A percentile compares a stretch with the other conserved stretches of the same genome.
These are phyloP conservation scores for Dalechampia spathulata DNA, from an alignment of 441 rosid genomes.

Conservation along the genomic window DNA sequence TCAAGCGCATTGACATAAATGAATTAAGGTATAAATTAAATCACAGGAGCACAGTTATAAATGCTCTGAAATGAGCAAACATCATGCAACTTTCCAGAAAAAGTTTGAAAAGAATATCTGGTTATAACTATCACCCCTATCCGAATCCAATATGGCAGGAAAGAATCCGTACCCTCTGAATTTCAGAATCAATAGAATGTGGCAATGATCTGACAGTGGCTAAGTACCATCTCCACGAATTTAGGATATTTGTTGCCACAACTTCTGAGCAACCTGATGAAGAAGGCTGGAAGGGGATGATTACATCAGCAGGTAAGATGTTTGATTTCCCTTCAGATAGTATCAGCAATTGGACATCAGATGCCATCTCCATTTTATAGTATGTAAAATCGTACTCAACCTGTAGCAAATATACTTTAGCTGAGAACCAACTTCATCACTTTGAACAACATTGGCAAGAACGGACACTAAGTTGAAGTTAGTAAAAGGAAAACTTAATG, in stretches of 20 bases:
- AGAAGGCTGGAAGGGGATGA: slow-evolving; percentile 66
- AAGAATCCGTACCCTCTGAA: slow-evolving; percentile 53
- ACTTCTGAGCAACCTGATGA: slow-evolving; percentile 27
- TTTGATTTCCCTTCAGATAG: slow-evolving; percentile 83
- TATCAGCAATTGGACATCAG: slow-evolving; percentile 74
- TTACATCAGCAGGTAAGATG: slow-evolving; percentile 68
- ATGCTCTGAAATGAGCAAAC: background rate
- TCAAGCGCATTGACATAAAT: background rate
- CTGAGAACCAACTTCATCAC: background rate
- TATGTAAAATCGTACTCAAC: slow-evolving; percentile 81
- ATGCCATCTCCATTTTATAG: slow-evolving; percentile 79
- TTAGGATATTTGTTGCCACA: slow-evolving; percentile 33
- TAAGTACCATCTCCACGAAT: slow-evolving; percentile 87
- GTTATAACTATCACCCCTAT: too few relatives aligned
- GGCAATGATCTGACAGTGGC: slow-evolving; percentile 61
- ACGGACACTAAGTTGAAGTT: background rate
- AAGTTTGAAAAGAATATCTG: too few relatives aligned
- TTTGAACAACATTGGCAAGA: background rate
- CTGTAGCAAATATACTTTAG: slow-evolving; percentile 35
- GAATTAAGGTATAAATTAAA: background rate
- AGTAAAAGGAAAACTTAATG: background rate
- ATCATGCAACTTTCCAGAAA: background rate
- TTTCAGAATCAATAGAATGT: slow-evolving; percentile 58
- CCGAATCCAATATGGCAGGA: background rate
- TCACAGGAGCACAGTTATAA: background rate